Evolutionary conservation across 495 filamentous ascomycete species (phyloP), one percentile per base, ranked within the genome.

Genomic region (Evernia prunastri): DNA sequence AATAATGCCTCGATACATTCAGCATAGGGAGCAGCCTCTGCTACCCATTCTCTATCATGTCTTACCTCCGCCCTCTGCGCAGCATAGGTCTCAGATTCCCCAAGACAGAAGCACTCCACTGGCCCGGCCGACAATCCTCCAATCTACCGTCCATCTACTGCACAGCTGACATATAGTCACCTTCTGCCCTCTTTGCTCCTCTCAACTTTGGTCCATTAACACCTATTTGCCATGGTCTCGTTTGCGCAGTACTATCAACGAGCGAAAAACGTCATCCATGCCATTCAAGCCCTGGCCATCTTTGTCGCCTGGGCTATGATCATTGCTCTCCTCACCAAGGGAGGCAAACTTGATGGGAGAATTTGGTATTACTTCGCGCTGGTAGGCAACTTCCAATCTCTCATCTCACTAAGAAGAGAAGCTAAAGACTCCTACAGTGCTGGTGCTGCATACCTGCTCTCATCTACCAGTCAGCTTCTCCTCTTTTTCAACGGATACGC

Each of bases 381-480:
- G 80, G 91, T 95, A 84, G 72, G 87, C 72, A 7, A 13, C 20
- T 36, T 0, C 36, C 6, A 40, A n/a, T 10, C 13, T 35, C 11
- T 7, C 9, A n/a, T 33, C 1, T 1, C 1, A 40, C 2, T 17
- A 42, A 51, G 17, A 11, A 11, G 9, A 37, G 13, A 11, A 31
- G 4, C 63, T 54, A 54, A 60, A 25, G 8, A 37, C 23, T 33
- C 63, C n/a, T 66, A 64, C 65, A 96, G 92, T 94, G 89, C 76
- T 96, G 91, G 83, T 75, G 96, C 64, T 87, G 85, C 63, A 81
- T 92, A 61, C 92, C 91, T 8, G 89, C 85, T 31, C 82, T 94
- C 66, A 82, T 96, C 63, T 97, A 92, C 73, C 81, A 93, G 62
- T 82, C 85, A 58, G 89, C 91, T 78, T 85, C 91, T 8, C 92